phyloP scores from a whole-genome alignment of 768 basidiomycete species.

The Exsudoporus frostii region DNA sequence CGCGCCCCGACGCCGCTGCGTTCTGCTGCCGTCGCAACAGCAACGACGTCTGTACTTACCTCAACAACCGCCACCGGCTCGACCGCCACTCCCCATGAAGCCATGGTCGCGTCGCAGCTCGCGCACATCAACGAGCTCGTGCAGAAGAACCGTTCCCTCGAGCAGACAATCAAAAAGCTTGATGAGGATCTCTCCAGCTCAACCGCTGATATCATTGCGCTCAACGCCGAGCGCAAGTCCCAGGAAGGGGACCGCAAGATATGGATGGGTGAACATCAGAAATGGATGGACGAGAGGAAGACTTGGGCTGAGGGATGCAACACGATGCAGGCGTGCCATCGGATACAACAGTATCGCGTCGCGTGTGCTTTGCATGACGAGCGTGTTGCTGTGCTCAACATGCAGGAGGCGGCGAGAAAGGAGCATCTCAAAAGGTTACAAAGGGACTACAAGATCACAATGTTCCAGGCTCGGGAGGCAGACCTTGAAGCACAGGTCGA shows the following conservation, averaged over 20 bases:
- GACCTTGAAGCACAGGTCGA: conserved; percentile 54
- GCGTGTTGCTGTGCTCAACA: conserved; percentile 46
- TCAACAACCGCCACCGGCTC: conserved; percentile 30
- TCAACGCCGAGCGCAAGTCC: conserved; percentile 39
- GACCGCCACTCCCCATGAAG: conserved; percentile 35
- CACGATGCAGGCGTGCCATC: conserved; percentile 58
- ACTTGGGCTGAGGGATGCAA: conserved; percentile 65
- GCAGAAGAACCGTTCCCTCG: conserved; percentile 61
- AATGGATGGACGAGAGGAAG: conserved; percentile 51
- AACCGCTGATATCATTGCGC: conserved; percentile 26
- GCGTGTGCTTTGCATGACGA: conserved; percentile 54
- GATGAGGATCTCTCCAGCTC: conserved; percentile 44
- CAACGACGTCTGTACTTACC: conserved; percentile 26
- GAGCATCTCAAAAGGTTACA: conserved; percentile 61
- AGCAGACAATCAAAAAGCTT: conserved; percentile 57
- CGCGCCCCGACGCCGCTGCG: conserved; percentile 22
- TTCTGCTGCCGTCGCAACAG: conserved; percentile 14
- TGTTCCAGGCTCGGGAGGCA: conserved; percentile 61
- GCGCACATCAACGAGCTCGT: conserved; percentile 73
- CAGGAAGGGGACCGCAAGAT: conserved; percentile 27
- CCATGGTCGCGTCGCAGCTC: conserved; percentile 59
- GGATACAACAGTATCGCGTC: conserved; percentile 60
- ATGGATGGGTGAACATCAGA: conserved; percentile 27
- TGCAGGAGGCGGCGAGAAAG: conserved; percentile 49
- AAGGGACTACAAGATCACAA: conserved; percentile 63